Conservation (phyloP, 371 early-diverging fungal species). For the Apophysomyces variabilis region DNA sequence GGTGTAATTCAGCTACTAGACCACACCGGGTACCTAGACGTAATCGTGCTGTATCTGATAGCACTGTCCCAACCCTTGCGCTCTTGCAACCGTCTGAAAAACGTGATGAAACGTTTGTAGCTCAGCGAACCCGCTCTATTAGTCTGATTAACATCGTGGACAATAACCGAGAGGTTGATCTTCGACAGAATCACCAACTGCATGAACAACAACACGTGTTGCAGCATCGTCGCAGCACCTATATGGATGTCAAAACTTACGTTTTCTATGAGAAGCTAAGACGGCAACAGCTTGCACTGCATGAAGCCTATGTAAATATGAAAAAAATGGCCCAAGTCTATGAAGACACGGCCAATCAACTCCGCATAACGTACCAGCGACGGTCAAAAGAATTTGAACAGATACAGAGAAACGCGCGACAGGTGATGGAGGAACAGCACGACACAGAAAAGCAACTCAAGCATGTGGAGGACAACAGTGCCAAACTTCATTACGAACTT, state of each 20-base stretch:
- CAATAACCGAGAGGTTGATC: conserved; percentile 1
- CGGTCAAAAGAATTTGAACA: conserved; percentile 36
- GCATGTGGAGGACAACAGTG: conserved; percentile 44
- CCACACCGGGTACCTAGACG: conserved; percentile 22
- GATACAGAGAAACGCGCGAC: conserved; percentile 26
- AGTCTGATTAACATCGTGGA: conserved; percentile 15
- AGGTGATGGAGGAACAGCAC: conserved; percentile 39
- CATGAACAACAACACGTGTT: background rate
- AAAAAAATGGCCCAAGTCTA: conserved; percentile 31
- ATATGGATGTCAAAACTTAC: conserved; percentile 45
- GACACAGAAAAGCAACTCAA: conserved; percentile 37
- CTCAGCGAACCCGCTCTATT: conserved; percentile 23
- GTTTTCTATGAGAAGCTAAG: conserved; percentile 41
- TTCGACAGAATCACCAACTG: conserved; percentile 9
- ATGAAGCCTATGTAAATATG: conserved; percentile 30
- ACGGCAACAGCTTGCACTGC: conserved; percentile 33
- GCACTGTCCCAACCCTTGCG: conserved; percentile 11
- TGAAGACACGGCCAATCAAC: conserved; percentile 33
- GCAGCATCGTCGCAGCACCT: conserved; percentile 21
- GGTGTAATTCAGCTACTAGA: conserved; percentile 25
- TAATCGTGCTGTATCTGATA: conserved; percentile 30
- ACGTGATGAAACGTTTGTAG: background rate
- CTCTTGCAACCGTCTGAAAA: background rate
- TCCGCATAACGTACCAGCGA: conserved; percentile 34
- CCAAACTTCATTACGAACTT: conserved; percentile 52